Evolutionary conservation across 345 rosid genomes (phyloP).

Genomic region (Balakata baccata): DNA sequence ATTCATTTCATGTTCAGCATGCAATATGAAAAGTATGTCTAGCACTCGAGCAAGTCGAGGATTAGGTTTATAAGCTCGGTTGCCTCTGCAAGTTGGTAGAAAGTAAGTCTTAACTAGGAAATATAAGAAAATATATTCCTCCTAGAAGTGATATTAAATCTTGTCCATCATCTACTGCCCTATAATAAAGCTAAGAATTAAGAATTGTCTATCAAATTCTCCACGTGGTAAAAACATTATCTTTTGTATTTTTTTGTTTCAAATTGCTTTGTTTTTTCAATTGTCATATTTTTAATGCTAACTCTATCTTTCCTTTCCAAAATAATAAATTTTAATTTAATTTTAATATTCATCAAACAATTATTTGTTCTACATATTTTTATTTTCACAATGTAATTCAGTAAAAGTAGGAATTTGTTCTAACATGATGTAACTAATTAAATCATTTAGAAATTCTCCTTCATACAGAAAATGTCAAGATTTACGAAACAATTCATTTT

Average conservation of each 20-base stretch:
- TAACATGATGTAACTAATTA: not conserved
- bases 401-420: not conserved
- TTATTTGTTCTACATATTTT: not conserved
- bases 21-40: conserved; percentile 85
- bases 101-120: not conserved
- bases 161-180: not conserved
- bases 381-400: not conserved
- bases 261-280: not conserved
- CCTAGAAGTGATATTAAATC: not conserved
- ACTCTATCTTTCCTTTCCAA: not conserved
- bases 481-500: not conserved
- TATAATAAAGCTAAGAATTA: conserved; percentile 1
- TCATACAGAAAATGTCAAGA: not conserved
- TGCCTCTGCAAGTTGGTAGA: conserved; percentile 54
- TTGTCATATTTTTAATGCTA: not conserved
- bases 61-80: conserved; percentile 81
- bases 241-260: not conserved
- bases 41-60: conserved; percentile 86
- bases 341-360: not conserved
- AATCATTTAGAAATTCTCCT: not conserved
- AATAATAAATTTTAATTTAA: not conserved
- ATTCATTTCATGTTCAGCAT: conserved; percentile 98
- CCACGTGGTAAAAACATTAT: not conserved
- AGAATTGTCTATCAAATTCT: not conserved
- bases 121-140: conserved; percentile 5